Evolutionary conservation across 768 basidiomycete genomes (phyloP), one percentile per base, ranked within the genome.

Genomic region (Collybia mongolica): DNA sequence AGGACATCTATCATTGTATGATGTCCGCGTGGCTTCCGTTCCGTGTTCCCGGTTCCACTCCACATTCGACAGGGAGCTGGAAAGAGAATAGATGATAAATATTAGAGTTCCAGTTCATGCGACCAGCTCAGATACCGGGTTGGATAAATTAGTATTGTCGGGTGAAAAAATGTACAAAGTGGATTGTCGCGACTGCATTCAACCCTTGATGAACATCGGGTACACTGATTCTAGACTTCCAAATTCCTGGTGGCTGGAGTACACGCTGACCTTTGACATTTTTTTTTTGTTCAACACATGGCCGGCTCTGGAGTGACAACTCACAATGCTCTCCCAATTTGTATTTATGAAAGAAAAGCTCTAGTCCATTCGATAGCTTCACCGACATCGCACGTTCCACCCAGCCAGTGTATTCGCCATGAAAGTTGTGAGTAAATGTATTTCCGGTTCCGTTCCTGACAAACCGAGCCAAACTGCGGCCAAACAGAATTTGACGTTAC

Each of bases 401-500:
- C 23, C 2, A 12, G 4, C 7, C 7, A 8, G 19, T 14, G 14
- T 3, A 40, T n/a, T 19, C 5, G 8, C 3, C 19, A 40, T 40
- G 8, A 40, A 24, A 12, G 19, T 40, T 19, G 39, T 32, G 32
- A 32, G 32, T 32, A 32, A 32, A 32, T 32, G 32, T 32, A 14
- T 32, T 32, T 32, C 32, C 32, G 32, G 4, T 32, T 9, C 32
- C 32, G 32, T 32, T 32, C 32, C 32, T 32, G 32, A 41, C 40
- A 41, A 32, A 24, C 28, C 22, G 11, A 19, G 48, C 28, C 50
- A 37, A 46, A 51, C 14, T 46, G 36, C 42, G 36, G 35, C 15
- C 40, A 29, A 40, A 40, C 37, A 43, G 49, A 35, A 20, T 22
- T 35, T 44, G 41, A 15, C 18, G 24, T 44, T 36, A 24, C 23